phyloP scores from a whole-genome alignment of 192 early-diverging fungal species.

The Mortierella hygrophila region DNA sequence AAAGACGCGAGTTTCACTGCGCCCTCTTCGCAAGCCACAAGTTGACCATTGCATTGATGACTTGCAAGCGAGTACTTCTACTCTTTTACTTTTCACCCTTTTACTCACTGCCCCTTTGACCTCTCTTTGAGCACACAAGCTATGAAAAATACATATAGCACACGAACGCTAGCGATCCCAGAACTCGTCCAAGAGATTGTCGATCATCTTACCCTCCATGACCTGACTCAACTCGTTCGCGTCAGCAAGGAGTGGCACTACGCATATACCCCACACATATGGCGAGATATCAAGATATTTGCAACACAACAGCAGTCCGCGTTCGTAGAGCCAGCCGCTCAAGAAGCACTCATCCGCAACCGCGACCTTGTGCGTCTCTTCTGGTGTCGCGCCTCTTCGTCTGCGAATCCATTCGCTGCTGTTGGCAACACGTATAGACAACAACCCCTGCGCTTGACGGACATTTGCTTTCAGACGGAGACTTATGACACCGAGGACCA shows the following conservation, averaged over 20 bases:
- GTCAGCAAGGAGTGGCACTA: not conserved
- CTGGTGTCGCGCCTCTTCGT: not conserved
- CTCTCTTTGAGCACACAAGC: not conserved
- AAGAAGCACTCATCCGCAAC: not conserved
- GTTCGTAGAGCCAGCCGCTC: not conserved
- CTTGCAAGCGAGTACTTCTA: too few species aligned
- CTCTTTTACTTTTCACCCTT: too few species aligned
- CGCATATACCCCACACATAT: not conserved
- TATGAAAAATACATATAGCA: not conserved
- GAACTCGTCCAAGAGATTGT: not conserved
- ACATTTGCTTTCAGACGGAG: not conserved
- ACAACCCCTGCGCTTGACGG: not conserved
- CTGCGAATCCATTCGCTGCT: too few species aligned
- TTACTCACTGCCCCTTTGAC: too few species aligned
- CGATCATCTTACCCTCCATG: not conserved
- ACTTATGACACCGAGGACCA: not conserved
- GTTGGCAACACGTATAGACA: not conserved
- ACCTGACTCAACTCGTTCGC: not conserved
- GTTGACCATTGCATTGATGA: too few species aligned
- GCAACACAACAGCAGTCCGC: not conserved
- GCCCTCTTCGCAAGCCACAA: too few species aligned
- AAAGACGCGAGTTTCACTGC: too few species aligned
- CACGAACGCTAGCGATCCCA: not conserved
- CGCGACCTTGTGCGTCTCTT: not conserved
- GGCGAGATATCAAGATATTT: not conserved